Conservation (phyloP, 1,284 basidiomycete genomes). For the Spongispora temasekensis region DNA sequence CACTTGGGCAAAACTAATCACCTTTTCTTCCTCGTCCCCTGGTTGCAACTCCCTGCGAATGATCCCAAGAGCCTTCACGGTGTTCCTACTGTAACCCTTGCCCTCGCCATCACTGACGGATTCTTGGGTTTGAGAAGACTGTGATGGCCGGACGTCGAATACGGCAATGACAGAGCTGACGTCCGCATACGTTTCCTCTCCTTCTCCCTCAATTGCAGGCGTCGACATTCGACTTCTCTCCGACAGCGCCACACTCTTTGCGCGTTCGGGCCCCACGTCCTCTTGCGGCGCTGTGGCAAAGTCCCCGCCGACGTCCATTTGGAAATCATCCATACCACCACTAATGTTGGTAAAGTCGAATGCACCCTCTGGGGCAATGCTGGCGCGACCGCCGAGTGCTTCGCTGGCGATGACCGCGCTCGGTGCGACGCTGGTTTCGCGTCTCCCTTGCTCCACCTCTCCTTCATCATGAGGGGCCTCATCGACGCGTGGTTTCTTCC, state of each 20-base stretch:
- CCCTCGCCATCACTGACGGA: slow-evolving; percentile 51
- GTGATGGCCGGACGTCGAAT: slow-evolving; percentile 73
- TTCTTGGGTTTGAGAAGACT: slow-evolving; percentile 49
- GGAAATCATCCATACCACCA: slow-evolving; percentile 60
- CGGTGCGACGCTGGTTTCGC: slow-evolving; percentile 60
- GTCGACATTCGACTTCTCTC: slow-evolving; percentile 70
- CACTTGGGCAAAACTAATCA: slow-evolving; percentile 36
- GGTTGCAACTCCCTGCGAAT: slow-evolving; percentile 77
- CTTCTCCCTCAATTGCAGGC: slow-evolving; percentile 63
- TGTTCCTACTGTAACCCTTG: slow-evolving; percentile 87
- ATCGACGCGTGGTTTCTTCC: slow-evolving; percentile 63
- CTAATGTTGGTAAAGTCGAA: slow-evolving; percentile 61
- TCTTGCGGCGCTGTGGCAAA: slow-evolving; percentile 36
- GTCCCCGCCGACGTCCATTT: slow-evolving; percentile 52
- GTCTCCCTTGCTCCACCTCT: slow-evolving; percentile 68
- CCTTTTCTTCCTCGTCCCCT: slow-evolving; percentile 70
- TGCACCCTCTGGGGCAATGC: slow-evolving; percentile 52
- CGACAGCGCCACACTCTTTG: slow-evolving; percentile 45
- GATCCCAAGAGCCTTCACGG: slow-evolving; percentile 85
- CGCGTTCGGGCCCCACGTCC: slow-evolving; percentile 29
- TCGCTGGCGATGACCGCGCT: slow-evolving; percentile 59
- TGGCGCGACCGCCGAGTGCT: slow-evolving; percentile 47
- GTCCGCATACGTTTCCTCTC: slow-evolving; percentile 66
- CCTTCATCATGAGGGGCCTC: slow-evolving; percentile 51
- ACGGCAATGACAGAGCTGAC: slow-evolving; percentile 76